Evolutionary conservation across 2,329 filamentous ascomycete species (phyloP).

Genomic region (Talaromyces sp.): DNA sequence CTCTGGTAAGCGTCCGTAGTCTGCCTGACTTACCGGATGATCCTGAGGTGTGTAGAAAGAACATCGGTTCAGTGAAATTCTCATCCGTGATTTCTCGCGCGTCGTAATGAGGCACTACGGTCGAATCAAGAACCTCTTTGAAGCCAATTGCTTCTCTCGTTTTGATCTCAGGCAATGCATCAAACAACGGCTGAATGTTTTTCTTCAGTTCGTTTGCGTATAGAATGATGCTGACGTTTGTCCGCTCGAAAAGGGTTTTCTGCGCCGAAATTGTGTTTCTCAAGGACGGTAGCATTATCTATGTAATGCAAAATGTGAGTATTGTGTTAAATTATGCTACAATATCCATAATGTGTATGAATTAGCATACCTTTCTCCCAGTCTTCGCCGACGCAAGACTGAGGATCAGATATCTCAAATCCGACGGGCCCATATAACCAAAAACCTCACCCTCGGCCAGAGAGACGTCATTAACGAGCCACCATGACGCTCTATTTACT

Average conservation of each 20-base stretch:
- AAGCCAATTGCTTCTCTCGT: constrained; percentile 5
- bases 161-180: constrained; percentile 1
- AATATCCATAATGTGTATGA: not conserved
- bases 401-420: constrained; percentile 18
- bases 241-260: constrained; percentile 16
- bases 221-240: constrained; percentile 10
- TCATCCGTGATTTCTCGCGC: constrained; percentile 14
- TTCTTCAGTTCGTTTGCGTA: constrained; percentile 17
- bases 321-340: too few relatives aligned
- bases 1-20: not conserved
- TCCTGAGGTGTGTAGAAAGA: constrained; percentile 17
- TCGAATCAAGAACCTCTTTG: constrained; percentile 2
- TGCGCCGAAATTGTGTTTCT: constrained; percentile 19
- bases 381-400: constrained; percentile 17
- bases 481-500: constrained; percentile 18
- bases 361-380: constrained; percentile 13
- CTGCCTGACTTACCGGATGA: constrained; percentile 14
- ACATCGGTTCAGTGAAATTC: constrained; percentile 14
- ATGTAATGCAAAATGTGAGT: not conserved
- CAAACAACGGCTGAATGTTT: constrained; percentile 14
- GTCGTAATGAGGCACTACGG: constrained; percentile 6
- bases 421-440: constrained; percentile 17
- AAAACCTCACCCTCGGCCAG: constrained; percentile 14
- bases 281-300: constrained; percentile 18
- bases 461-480: constrained; percentile 13